phyloP scores from a whole-genome alignment of 2,329 filamentous ascomycete species.

The Chrysosporium queenslandicum region DNA sequence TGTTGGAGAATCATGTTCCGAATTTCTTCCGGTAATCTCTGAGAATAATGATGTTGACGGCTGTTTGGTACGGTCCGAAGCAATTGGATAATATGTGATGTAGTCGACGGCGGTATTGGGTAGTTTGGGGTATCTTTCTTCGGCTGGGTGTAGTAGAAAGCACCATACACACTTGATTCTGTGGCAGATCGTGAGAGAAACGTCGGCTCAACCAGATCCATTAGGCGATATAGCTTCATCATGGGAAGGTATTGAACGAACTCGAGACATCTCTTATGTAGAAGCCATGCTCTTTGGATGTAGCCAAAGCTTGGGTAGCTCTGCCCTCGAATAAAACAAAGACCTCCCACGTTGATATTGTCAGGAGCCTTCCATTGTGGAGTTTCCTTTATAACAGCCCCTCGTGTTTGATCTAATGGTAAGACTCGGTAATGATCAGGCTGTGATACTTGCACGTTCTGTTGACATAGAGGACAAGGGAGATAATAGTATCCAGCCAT shows the following conservation, averaged over 20 bases:
- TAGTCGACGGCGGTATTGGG: neutral
- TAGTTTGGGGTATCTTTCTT: neutral
- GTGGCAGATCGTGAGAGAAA: neutral
- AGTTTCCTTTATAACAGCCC: neutral
- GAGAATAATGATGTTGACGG: neutral
- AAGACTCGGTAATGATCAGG: constrained; percentile 4
- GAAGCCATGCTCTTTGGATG: neutral
- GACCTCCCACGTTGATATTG: neutral
- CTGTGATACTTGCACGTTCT: neutral
- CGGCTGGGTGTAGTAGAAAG: neutral
- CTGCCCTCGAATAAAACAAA: neutral
- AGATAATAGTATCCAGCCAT: neutral
- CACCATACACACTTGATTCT: neutral
- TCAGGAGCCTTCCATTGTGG: neutral
- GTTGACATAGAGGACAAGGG: constrained; percentile 8
- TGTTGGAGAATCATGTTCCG: neutral
- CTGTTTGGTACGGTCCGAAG: neutral
- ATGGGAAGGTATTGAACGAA: neutral
- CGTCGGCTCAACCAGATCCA: constrained; percentile 9
- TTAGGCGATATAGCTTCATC: neutral
- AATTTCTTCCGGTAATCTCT: neutral
- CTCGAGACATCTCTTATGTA: constrained; percentile 9
- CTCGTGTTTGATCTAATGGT: neutral
- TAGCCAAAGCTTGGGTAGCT: neutral
- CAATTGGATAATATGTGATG: neutral